Conservation (phyloP, 495 filamentous ascomycete genomes). For the Cairneyella variabilis region DNA sequence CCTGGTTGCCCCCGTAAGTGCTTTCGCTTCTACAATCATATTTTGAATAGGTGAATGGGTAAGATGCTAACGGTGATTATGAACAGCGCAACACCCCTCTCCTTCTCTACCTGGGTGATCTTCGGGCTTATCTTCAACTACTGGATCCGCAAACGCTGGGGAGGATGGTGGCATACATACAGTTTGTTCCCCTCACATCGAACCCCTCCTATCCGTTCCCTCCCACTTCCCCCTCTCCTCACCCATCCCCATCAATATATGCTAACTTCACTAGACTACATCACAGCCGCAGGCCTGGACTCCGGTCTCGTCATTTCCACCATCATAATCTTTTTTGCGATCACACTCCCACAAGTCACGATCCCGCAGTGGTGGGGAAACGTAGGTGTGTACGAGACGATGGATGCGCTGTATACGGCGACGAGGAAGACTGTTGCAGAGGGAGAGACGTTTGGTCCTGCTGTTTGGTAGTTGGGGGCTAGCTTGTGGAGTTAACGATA, state of each 20-base stretch:
- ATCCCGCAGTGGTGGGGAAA: conserved; percentile 49
- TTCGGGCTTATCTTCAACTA: conserved; percentile 52
- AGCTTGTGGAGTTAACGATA: too few relatives aligned
- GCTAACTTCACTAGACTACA: too few relatives aligned
- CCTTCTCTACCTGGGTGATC: conserved; percentile 56
- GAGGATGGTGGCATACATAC: conserved; percentile 68
- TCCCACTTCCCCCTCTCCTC: too few relatives aligned
- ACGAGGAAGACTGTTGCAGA: conserved; percentile 32
- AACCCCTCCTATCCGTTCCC: too few relatives aligned
- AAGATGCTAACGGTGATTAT: too few relatives aligned
- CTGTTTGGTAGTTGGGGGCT: conserved; percentile 36
- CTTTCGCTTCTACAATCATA: conserved; percentile 19
- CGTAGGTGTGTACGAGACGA: conserved; percentile 30
- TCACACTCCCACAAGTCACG: conserved; percentile 37
- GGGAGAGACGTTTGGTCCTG: conserved; percentile 44
- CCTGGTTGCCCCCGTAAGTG: conserved; percentile 52
- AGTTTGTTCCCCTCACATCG: too few relatives aligned
- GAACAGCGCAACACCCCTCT: conserved; percentile 64
- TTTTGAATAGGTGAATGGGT: too few relatives aligned
- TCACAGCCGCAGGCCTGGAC: conserved; percentile 66
- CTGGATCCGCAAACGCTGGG: conserved; percentile 48
- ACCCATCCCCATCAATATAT: too few relatives aligned
- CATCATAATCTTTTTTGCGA: conserved; percentile 46
- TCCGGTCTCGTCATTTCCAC: conserved; percentile 42
- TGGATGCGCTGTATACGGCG: conserved; percentile 28